Conservation (phyloP, 345 rosid species). For the Nephelium lappaceum region DNA sequence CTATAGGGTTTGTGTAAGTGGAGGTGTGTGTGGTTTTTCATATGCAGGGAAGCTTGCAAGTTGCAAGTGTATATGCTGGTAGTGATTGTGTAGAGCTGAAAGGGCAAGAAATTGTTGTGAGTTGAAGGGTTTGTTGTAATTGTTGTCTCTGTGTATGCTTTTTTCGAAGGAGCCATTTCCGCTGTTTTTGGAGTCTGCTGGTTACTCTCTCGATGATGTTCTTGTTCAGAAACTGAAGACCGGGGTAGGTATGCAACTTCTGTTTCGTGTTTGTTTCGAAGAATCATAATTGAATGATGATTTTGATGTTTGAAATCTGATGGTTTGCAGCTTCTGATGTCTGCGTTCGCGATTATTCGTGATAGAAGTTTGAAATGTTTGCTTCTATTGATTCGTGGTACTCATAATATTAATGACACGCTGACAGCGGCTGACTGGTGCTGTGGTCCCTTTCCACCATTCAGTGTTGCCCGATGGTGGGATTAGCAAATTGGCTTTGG, state of each 20-base stretch:
- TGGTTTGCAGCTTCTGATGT: slow-evolving; percentile 81
- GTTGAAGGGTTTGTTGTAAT: slow-evolving; percentile 61
- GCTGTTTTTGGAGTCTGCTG: slow-evolving; percentile 78
- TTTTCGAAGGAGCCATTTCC: slow-evolving; percentile 95
- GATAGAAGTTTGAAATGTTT: slow-evolving; percentile 67
- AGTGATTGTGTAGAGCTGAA: slow-evolving; percentile 55
- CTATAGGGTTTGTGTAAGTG: not conserved
- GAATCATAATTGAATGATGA: not conserved
- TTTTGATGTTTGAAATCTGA: slow-evolving; percentile 5
- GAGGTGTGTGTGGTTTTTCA: not conserved
- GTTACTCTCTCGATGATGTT: slow-evolving; percentile 73
- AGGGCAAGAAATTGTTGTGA: slow-evolving; percentile 71
- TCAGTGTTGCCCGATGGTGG: slow-evolving; percentile 95
- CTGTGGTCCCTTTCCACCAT: slow-evolving; percentile 98
- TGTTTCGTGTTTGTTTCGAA: not conserved
- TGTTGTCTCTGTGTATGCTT: slow-evolving; percentile 80
- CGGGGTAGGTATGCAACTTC: slow-evolving; percentile 54
- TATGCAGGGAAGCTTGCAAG: slow-evolving; percentile 71
- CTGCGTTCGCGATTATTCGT: slow-evolving; percentile 85
- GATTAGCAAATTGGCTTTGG: slow-evolving; percentile 85
- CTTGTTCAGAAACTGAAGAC: slow-evolving; percentile 96
- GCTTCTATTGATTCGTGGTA: slow-evolving; percentile 89
- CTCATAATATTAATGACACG: slow-evolving; percentile 95
- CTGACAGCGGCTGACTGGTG: slow-evolving; percentile 88
- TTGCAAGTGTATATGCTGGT: slow-evolving; percentile 87